phyloP scores from a whole-genome alignment of 2,329 filamentous ascomycete genomes.

The Ophiostoma sp. region DNA sequence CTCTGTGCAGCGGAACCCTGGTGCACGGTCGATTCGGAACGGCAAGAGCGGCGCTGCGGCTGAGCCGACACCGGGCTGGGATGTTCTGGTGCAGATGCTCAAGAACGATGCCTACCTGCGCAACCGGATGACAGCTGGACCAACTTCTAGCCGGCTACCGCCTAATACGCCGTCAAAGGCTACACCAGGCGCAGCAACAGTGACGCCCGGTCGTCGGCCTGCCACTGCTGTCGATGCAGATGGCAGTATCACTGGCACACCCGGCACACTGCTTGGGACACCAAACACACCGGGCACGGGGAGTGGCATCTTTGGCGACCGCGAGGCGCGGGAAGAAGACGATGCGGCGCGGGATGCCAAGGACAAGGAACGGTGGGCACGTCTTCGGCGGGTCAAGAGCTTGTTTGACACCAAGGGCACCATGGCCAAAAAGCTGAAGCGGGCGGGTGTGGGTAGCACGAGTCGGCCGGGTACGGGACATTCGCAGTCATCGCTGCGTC shows the following conservation, averaged over 20 bases:
- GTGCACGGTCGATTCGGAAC: conserved; percentile 28
- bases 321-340: conserved; percentile 36
- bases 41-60: conserved; percentile 36
- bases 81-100: conserved; percentile 54
- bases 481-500: background rate
- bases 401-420: conserved; percentile 65
- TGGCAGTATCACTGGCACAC: conserved; percentile 26
- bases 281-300: conserved; percentile 30
- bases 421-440: conserved; percentile 48
- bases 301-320: conserved; percentile 19
- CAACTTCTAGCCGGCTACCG: background rate
- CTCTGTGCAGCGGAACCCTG: conserved; percentile 57
- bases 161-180: background rate
- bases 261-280: conserved; percentile 35
- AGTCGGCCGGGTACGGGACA: conserved; percentile 28
- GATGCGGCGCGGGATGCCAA: conserved; percentile 54
- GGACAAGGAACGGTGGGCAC: conserved; percentile 73
- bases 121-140: conserved; percentile 35
- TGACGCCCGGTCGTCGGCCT: conserved; percentile 13
- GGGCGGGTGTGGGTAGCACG: conserved; percentile 20
- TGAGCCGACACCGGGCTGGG: conserved; percentile 54
- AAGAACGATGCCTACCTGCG: conserved; percentile 60
- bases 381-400: conserved; percentile 69
- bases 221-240: conserved; percentile 28
- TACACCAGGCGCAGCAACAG: background rate